These are phyloP conservation scores for Cystobasidiopsis lactophilus DNA, from an alignment of 768 basidiomycete genomes.

Conservation along the genomic window DNA sequence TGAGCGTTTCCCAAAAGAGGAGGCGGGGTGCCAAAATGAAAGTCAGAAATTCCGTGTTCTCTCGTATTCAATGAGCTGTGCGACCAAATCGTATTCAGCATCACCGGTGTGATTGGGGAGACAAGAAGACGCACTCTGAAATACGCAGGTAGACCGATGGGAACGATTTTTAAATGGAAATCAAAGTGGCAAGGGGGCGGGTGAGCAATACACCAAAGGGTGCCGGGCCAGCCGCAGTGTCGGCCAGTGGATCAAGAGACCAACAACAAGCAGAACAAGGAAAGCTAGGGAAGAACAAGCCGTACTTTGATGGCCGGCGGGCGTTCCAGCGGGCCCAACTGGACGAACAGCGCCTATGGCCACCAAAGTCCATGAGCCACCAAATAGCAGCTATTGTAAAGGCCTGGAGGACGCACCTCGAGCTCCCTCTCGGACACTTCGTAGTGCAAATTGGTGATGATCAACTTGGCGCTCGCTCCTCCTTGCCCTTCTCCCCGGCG, in stretches of 20 bases:
- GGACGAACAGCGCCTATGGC: conserved; percentile 15
- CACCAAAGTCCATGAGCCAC: too few relatives aligned
- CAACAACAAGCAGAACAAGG: not conserved
- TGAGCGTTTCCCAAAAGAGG: not conserved
- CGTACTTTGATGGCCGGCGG: conserved; percentile 21
- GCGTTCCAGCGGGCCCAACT: conserved; percentile 16
- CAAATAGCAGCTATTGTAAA: not conserved
- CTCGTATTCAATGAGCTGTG: not conserved
- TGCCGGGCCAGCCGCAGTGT: too few relatives aligned
- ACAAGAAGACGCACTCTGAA: too few relatives aligned
- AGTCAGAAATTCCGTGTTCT: not conserved
- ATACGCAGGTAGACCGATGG: too few relatives aligned
- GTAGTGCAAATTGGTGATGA: conserved; percentile 19
- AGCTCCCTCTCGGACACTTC: conserved; percentile 20
- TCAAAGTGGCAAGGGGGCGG: too few relatives aligned
- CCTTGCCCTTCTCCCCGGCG: not conserved
- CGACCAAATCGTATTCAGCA: too few relatives aligned
- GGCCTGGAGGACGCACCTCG: conserved; percentile 9
- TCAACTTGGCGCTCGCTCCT: conserved; percentile 6
- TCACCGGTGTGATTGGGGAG: too few relatives aligned
- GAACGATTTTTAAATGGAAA: too few relatives aligned
- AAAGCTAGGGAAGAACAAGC: conserved; percentile 1
- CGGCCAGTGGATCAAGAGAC: not conserved
- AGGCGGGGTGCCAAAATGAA: not conserved
- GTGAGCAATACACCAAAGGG: too few relatives aligned